phyloP scores from a whole-genome alignment of 1,284 basidiomycete genomes.

The Ceratobasidium sp. region DNA sequence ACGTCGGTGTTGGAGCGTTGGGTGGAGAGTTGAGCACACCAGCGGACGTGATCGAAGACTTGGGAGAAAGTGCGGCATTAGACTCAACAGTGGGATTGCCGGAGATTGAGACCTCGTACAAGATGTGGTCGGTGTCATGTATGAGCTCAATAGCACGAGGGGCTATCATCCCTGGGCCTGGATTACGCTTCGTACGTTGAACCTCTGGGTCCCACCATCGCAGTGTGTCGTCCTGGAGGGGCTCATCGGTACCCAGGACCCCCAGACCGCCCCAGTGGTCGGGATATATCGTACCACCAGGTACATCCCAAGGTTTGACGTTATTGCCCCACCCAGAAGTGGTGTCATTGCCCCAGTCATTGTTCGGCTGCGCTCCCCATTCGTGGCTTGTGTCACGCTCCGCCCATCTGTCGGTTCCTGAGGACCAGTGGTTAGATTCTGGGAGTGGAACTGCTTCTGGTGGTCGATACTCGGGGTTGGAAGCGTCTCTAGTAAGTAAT shows the following conservation, averaged over 20 bases:
- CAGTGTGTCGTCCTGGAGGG: neutral
- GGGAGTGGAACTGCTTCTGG: conserved; percentile 20
- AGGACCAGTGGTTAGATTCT: neutral
- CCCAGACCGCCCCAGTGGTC: conserved; percentile 7
- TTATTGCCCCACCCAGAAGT: neutral
- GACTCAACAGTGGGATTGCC: conserved; percentile 1
- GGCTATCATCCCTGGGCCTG: conserved; percentile 35
- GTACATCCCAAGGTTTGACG: neutral
- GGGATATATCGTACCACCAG: neutral
- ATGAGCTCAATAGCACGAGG: conserved; percentile 29
- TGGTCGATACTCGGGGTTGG: conserved; percentile 6
- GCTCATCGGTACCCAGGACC: conserved; percentile 18
- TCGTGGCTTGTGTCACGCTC: neutral
- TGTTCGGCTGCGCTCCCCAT: neutral
- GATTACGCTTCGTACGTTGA: conserved; percentile 3
- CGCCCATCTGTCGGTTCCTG: neutral
- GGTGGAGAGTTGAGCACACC: neutral
- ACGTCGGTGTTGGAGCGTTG: neutral
- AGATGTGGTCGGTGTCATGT: conserved; percentile 26
- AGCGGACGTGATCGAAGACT: conserved; percentile 6
- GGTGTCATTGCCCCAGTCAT: neutral
- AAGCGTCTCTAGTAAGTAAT: conserved; percentile 1
- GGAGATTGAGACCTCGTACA: conserved; percentile 24
- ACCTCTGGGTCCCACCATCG: conserved; percentile 30
- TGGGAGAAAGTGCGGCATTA: neutral